Evolutionary conservation across 1,139 yeast species (phyloP), one percentile per base, ranked within the genome.

Genomic region (Geotrichum australiense): DNA sequence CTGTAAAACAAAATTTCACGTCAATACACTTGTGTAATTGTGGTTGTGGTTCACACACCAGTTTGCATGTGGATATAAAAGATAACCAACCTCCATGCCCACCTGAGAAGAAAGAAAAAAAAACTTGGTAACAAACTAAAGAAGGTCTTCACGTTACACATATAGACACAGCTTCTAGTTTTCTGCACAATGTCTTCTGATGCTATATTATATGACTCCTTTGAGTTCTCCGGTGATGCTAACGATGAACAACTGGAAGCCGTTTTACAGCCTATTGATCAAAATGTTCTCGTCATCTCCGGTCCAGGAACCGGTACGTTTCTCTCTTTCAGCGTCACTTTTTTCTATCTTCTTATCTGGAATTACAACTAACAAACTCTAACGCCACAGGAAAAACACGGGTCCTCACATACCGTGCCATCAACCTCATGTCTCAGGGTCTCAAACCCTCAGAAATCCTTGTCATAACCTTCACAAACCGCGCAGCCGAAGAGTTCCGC

Each of bases 381-480:
- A 31, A 11, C 21, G 7, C 5, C 12, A n/a, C 11, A 31, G 89
- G 89, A 4, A 83, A 87, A 59, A 87, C 96, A 2, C 81, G 79
- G 54, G 91, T 89, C 2, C 64, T 89, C 34, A 78, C 85, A 0
- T 71, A 87, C 1, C 67, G 95, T 35, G 93, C 86, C 5, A 91
- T 93, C 0, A 73, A 78, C 54, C 64, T 87, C 24, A 54, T 85
- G 18, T 51, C 76, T 2, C 62, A 70, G 5, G 72, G 76, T 28
- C 57, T 67, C 2, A 63, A 68, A 1, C 87, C 96, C 0, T 67
- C 70, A 23, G 63, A 72, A 35, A 71, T 89, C 30, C 72, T 89
- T 2, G 91, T 87, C 21, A 85, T 96, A 6, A 87, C 96, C 0
- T 86, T 89, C 61, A 87, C 96, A 11, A 84, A 84, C 56, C 82